Base-by-base conservation (phyloP, 2,329 filamentous ascomycete species). In the Graphiopsis chlorocephala region DNA sequence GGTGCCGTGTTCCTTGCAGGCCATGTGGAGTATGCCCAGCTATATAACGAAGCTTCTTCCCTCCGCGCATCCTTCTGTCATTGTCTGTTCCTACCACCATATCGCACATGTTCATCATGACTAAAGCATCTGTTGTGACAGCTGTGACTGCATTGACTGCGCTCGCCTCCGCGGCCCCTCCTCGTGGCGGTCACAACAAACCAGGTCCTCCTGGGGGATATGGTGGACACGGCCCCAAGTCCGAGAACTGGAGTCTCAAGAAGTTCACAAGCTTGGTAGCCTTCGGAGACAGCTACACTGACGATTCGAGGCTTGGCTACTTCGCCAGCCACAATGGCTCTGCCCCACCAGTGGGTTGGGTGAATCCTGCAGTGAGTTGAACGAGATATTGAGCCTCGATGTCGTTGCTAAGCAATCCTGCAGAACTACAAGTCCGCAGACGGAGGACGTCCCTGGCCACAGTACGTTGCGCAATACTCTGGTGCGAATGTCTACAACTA, bases 241-340 rank as follows among this genome's bases (percentile, higher is more conserved):
- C 48, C 4, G 55, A 38, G 35, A 12, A 52, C 33, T 81, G 79
- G 80, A 70, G 73, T 47, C 67, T 82, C 47, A 76, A 77, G 33
- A 79, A 80, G 42, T 87, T 91, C 72, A 82, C 85, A 29, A 88
- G 86, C 58, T 74, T 92, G 42, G 84, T 92, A 45, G 83, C 87
- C 0, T 92, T 93, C 72, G 90, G 90, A 14, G 89, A 92, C 75
- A 91, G 88, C 76, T 93, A 90, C 72, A 91, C 89, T 0, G 91
- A 93, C 72, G 88, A 92, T 71, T 86, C 84, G 14, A 85, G 90
- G 11, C 74, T 91, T 11, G 72, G 73, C 11, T 92, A 91, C 73
- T 89, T 93, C 72, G 77, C 79, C 64, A 76, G 71, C 35, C 79
- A 89, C 68, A 80, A 86, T 69, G 86, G 85, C 48, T 77, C 79